Conservation (phyloP, 495 filamentous ascomycete genomes). For the Lichenothelia convexa region DNA sequence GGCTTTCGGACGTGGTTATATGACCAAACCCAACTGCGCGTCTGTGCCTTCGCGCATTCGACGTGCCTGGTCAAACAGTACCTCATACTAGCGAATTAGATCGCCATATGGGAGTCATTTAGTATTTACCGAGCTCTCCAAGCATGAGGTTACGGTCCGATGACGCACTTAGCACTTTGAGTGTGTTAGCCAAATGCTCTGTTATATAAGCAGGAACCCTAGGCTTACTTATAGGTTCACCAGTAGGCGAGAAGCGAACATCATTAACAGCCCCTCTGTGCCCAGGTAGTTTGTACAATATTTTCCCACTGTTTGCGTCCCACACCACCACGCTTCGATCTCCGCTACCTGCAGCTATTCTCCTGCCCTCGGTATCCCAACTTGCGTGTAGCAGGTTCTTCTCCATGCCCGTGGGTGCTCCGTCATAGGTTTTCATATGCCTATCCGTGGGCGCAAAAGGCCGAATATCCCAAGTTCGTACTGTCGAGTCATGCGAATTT, state of each 20-base stretch:
- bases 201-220: conserved; percentile 2
- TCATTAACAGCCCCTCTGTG: conserved; percentile 94
- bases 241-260: conserved; percentile 67
- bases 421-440: conserved; percentile 69
- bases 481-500: conserved; percentile 83
- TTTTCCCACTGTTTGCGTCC: conserved; percentile 63
- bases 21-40: too few relatives aligned
- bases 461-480: conserved; percentile 87
- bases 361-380: conserved; percentile 76
- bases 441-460: conserved; percentile 83
- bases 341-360: conserved; percentile 73
- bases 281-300: conserved; percentile 86
- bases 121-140: conserved; percentile 20
- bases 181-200: not conserved
- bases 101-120: too few relatives aligned
- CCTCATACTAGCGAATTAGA: too few relatives aligned
- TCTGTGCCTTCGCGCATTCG: not conserved
- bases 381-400: conserved; percentile 83
- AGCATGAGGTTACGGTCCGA: conserved; percentile 23
- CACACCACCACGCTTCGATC: conserved; percentile 84
- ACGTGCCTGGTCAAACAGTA: not conserved
- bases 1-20: not conserved
- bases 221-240: conserved; percentile 71
- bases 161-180: conserved; percentile 14
- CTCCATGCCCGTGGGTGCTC: conserved; percentile 70